Percentiles rank a stretch among this genome's conserved stretches.
These are phyloP conservation scores for Candida sanyaensis DNA, from an alignment of 1,139 yeast species.

Conservation along the genomic window DNA sequence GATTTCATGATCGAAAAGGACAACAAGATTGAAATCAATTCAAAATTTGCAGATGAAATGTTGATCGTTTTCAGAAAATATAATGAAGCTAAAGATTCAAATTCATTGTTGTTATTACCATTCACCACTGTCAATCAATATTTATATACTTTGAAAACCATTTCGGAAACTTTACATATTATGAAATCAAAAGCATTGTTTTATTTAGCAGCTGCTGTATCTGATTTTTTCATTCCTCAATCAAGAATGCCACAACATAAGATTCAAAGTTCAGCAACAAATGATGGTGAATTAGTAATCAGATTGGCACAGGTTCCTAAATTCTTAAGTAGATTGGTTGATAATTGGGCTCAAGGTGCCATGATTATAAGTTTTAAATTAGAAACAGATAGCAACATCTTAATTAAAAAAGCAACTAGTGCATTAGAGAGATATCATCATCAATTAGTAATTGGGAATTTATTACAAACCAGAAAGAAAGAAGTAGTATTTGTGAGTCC, in stretches of 20 bases:
- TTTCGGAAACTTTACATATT: constrained; percentile 60
- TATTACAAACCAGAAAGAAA: constrained; percentile 82
- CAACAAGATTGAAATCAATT: constrained; percentile 58
- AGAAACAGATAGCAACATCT: constrained; percentile 78
- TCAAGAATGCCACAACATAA: constrained; percentile 89
- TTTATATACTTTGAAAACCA: constrained; percentile 72
- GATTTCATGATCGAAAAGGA: constrained; percentile 71
- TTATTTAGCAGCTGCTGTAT: constrained; percentile 95
- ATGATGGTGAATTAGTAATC: constrained; percentile 69
- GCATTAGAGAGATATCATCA: constrained; percentile 88
- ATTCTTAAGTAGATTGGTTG: constrained; percentile 83
- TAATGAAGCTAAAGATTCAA: constrained; percentile 56
- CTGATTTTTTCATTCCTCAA: constrained; percentile 90
- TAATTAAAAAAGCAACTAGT: constrained; percentile 71
- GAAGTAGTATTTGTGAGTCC: constrained; percentile 86
- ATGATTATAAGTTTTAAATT: constrained; percentile 94
- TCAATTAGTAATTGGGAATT: constrained; percentile 92
- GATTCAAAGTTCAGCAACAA: constrained; percentile 72
- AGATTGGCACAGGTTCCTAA: constrained; percentile 96
- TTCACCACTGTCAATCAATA: constrained; percentile 96
- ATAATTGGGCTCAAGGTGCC: constrained; percentile 92
- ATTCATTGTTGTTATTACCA: constrained; percentile 69
- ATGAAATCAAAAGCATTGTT: constrained; percentile 64
- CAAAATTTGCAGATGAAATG: constrained; percentile 64
- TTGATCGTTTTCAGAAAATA: constrained; percentile 66